phyloP scores from a whole-genome alignment of 495 filamentous ascomycete species.

The Hapsidospora chrysogenum region DNA sequence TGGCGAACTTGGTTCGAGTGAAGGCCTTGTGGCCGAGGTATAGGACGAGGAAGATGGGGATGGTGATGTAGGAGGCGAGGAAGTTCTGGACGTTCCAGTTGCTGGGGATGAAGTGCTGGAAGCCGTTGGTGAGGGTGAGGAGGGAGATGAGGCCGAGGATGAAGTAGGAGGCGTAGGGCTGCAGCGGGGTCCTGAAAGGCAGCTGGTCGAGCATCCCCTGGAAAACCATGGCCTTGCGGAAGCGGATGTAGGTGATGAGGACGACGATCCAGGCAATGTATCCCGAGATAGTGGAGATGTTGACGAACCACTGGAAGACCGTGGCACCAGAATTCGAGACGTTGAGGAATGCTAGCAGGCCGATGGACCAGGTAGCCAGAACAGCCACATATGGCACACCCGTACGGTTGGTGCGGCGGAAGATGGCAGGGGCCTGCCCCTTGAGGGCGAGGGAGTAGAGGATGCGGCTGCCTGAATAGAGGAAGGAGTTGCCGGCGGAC shows the following conservation, averaged over 20 bases:
- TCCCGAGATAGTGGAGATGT: conserved; percentile 30
- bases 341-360: conserved; percentile 47
- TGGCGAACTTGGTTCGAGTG: conserved; percentile 14
- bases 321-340: conserved; percentile 32
- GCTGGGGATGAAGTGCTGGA: conserved; percentile 22
- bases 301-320: conserved; percentile 45
- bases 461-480: conserved; percentile 69
- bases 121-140: conserved; percentile 30
- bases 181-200: conserved; percentile 20
- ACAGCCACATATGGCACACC: conserved; percentile 51
- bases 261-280: conserved; percentile 34
- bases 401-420: conserved; percentile 31
- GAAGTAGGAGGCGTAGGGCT: conserved; percentile 24
- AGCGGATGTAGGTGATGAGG: conserved; percentile 28
- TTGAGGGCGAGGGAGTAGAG: conserved; percentile 50
- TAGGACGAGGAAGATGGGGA: conserved; percentile 23
- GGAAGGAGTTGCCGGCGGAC: conserved; percentile 55
- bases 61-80: conserved; percentile 30
- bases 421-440: conserved; percentile 44
- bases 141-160: conserved; percentile 18
- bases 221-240: conserved; percentile 23
- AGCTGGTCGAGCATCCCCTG: conserved; percentile 19
- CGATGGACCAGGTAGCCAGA: conserved; percentile 32
- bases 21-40: conserved; percentile 24
- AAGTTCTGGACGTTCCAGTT: conserved; percentile 20